Percentiles rank a stretch among this genome's conserved stretches.
phyloP scores from a whole-genome alignment of 495 filamentous ascomycete species.

The Aspergillus wentii region DNA sequence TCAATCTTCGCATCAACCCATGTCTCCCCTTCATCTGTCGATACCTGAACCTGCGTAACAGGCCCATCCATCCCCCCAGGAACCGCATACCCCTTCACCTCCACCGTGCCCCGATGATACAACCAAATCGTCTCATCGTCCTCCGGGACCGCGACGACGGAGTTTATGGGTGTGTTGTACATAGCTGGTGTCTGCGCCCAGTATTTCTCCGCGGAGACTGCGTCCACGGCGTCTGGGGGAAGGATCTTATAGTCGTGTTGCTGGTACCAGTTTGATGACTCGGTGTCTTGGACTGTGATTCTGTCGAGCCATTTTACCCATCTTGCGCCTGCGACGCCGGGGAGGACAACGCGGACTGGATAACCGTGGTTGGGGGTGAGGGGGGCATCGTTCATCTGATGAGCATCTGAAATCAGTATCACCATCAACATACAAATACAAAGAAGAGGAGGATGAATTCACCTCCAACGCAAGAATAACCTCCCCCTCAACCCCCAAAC shows the following conservation, averaged over 20 bases:
- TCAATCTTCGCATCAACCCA: slow-evolving; percentile 38
- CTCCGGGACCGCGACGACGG: slow-evolving; percentile 46
- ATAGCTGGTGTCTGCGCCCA: slow-evolving; percentile 52
- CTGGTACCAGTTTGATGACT: slow-evolving; percentile 55
- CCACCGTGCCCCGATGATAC: slow-evolving; percentile 30
- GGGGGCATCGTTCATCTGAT: slow-evolving; percentile 53
- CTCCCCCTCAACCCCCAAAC: slow-evolving; percentile 39
- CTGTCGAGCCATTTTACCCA: slow-evolving; percentile 63
- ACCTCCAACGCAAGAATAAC: slow-evolving; percentile 53
- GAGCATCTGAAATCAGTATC: too few species aligned
- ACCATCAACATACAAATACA: neutral
- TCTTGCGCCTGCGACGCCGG: slow-evolving; percentile 56
- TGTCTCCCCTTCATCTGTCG: slow-evolving; percentile 39
- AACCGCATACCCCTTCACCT: slow-evolving; percentile 53
- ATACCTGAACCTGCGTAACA: slow-evolving; percentile 48
- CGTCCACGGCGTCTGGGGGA: slow-evolving; percentile 50
- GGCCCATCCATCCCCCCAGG: slow-evolving; percentile 50
- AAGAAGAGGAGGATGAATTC: slow-evolving; percentile 3
- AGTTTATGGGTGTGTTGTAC: slow-evolving; percentile 60
- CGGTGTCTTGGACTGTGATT: slow-evolving; percentile 54
- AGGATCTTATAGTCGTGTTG: slow-evolving; percentile 60
- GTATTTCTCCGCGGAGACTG: slow-evolving; percentile 42
- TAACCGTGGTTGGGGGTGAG: slow-evolving; percentile 55
- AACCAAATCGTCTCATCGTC: slow-evolving; percentile 28
- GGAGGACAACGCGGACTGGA: slow-evolving; percentile 55